A percentile compares a stretch with the other conserved stretches of the same genome.
Conservation (phyloP, 1,284 basidiomycete species). For the Takashimella tepidaria region DNA sequence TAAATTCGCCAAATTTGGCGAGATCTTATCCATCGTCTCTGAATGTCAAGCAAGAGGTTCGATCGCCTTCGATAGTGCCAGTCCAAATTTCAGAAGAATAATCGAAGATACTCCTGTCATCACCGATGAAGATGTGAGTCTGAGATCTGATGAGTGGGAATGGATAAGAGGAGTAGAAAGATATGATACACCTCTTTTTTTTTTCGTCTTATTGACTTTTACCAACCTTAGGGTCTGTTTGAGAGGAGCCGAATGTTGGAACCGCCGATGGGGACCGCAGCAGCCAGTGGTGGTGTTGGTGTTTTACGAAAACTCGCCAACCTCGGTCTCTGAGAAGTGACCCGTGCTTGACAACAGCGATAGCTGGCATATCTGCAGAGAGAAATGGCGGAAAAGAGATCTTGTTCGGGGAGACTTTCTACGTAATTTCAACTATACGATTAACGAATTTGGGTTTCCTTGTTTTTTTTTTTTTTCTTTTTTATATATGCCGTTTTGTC, state of each 20-base stretch:
- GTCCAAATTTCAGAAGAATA: slow-evolving; percentile 22
- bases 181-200: slow-evolving; percentile 13
- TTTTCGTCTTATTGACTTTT: slow-evolving; percentile 11
- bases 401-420: too few relatives aligned
- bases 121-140: slow-evolving; percentile 39
- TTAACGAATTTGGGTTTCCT: not conserved
- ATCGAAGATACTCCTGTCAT: slow-evolving; percentile 38
- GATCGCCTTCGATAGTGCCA: slow-evolving; percentile 19
- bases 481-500: not conserved
- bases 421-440: too few relatives aligned
- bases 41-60: slow-evolving; percentile 36
- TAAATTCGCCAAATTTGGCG: slow-evolving; percentile 39
- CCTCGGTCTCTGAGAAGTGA: slow-evolving; percentile 10
- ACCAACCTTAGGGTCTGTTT: slow-evolving; percentile 19
- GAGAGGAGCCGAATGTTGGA: slow-evolving; percentile 29
- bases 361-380: too few relatives aligned
- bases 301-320: slow-evolving; percentile 18
- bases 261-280: slow-evolving; percentile 12
- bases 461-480: not conserved
- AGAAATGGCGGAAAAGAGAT: too few relatives aligned
- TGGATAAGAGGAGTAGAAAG: not conserved
- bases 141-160: not conserved
- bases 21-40: slow-evolving; percentile 33
- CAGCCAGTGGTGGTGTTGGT: slow-evolving; percentile 4
- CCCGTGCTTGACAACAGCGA: too few relatives aligned